Evolutionary conservation across 2,329 filamentous ascomycete species (phyloP), one percentile per base, ranked within the genome.

Genomic region (Spiromastix sp.): DNA sequence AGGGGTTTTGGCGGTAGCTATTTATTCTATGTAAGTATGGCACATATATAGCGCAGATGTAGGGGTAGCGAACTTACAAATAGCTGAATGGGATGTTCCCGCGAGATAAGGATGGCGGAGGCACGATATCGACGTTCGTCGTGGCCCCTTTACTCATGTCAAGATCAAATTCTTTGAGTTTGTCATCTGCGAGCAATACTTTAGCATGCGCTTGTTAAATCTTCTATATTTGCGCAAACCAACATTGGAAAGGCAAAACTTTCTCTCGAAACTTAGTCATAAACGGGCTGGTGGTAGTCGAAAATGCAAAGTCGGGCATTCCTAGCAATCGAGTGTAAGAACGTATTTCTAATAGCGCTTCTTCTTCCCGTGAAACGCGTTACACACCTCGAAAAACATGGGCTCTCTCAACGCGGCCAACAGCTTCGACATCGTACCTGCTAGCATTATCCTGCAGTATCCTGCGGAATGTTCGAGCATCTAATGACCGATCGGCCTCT

Each of bases 281-380:
- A 55, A 93, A 84, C 0, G 72, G 64, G 30, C 79, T 80, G 22
- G 72, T 70, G 10, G 70, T 69, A 33, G 81, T 77, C 15, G 83
- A 77, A 59, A 80, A 89, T 50, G 93, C 85, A 51, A 93, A 93
- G 58, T 96, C 89, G 6, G 85, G 80, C 44, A 93, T 69, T 20
- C 72, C 74, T 75, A 38, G 17, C 15, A 22, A 42, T 13, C 41
- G 24, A 11, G 20, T 3, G 17, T 44, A 18, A 44, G 37, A 12
- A 21, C 27, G 2, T 12, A 7, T 29, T 5, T 9, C 7, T 13
- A 1, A 35, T 18, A 5, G n/a, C 1, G 5, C 9, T 6, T 5
- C n/a, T n/a, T n/a, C n/a, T n/a, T n/a, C n/a, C n/a, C n/a, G n/a
- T n/a, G n/a, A n/a, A 5, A 5, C 3, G 18, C 18, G n/a, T 22